Conservation (phyloP, 1,284 basidiomycete genomes). For the Cutaneotrichosporon curvatum region DNA sequence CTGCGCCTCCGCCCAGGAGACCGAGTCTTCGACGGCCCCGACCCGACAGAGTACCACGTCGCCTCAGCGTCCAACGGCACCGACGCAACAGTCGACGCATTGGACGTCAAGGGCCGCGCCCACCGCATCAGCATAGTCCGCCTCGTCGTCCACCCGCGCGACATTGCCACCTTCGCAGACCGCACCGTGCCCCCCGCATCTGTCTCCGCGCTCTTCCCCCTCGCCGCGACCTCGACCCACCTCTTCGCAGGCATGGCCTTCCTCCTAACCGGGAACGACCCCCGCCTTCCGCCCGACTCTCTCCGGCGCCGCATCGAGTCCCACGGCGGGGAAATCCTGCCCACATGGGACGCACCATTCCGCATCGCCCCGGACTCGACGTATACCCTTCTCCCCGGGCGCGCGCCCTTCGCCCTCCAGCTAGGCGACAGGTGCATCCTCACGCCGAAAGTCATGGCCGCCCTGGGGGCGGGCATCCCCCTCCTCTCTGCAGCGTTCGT, state of each 20-base stretch:
- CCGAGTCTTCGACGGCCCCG: slow-evolving; percentile 2
- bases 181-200: slow-evolving; percentile 2
- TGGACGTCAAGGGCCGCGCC: background rate
- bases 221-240: background rate
- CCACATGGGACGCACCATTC: slow-evolving; percentile 63
- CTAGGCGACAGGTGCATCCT: slow-evolving; percentile 56
- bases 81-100: background rate
- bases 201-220: background rate
- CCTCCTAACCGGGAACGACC: slow-evolving; percentile 11
- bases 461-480: slow-evolving; percentile 76
- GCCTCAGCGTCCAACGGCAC: slow-evolving; percentile 6
- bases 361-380: slow-evolving; percentile 7
- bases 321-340: slow-evolving; percentile 57
- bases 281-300: slow-evolving; percentile 23
- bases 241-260: slow-evolving; percentile 16
- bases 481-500: slow-evolving; percentile 65
- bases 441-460: slow-evolving; percentile 71
- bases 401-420: slow-evolving; percentile 57
- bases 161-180: slow-evolving; percentile 8
- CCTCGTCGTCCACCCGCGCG: slow-evolving; percentile 1
- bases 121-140: background rate
- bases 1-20: slow-evolving; percentile 13
- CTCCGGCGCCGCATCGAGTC: slow-evolving; percentile 51
- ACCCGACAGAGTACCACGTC: background rate
- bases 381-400: background rate